A percentile compares a stretch with the other conserved stretches of the same genome.
phyloP scores from a whole-genome alignment of 768 basidiomycete genomes.

The Fistulinella prunicolor region DNA sequence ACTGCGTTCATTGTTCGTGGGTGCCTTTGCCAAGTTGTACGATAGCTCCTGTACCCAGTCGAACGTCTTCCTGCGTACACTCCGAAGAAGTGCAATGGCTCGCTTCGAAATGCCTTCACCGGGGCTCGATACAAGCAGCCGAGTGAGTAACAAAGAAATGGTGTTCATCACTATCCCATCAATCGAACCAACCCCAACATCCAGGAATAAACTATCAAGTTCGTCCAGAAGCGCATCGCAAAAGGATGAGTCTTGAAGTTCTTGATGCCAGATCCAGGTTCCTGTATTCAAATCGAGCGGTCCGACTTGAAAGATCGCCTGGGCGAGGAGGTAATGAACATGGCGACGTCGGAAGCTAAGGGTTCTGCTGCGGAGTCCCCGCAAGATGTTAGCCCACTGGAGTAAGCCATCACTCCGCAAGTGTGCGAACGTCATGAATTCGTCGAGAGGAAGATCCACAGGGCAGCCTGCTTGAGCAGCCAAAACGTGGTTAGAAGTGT shows the following conservation, averaged over 20 bases:
- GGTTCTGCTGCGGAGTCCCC: neutral
- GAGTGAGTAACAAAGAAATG: slow-evolving; percentile 26
- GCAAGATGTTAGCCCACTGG: neutral
- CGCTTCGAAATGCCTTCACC: neutral
- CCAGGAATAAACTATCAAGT: neutral
- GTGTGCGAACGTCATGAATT: neutral
- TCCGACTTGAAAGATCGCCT: neutral
- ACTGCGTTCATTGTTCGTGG: neutral
- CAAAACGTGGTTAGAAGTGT: neutral
- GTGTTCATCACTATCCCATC: slow-evolving; percentile 27
- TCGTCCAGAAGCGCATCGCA: neutral
- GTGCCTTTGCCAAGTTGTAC: neutral
- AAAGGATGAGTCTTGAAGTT: neutral
- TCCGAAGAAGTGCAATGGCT: neutral
- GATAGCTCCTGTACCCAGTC: neutral
- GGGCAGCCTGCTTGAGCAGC: neutral
- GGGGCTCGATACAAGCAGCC: neutral
- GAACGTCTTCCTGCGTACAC: neutral
- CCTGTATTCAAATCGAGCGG: slow-evolving; percentile 22
- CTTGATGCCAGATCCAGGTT: neutral
- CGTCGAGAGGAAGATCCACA: neutral
- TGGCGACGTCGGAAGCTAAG: neutral
- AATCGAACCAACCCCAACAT: slow-evolving; percentile 10
- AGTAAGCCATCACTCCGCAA: neutral
- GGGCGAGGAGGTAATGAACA: neutral